phyloP scores from a whole-genome alignment of 495 filamentous ascomycete genomes.

The Xylaria acuta region DNA sequence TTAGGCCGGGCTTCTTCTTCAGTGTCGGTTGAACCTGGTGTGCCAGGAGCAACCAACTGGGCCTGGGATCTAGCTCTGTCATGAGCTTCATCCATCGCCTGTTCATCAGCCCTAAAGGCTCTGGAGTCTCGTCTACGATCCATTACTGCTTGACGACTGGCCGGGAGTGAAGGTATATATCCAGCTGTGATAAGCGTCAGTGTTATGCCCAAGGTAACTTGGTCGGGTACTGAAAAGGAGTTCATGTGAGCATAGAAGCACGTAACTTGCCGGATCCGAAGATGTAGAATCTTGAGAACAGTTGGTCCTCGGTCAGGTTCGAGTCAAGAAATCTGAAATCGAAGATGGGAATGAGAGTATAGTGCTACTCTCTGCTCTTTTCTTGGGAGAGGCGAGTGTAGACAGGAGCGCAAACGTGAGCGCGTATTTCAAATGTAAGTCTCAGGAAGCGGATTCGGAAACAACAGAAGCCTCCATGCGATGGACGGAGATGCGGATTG shows the following conservation, averaged over 20 bases:
- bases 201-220: not conserved
- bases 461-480: too few species aligned
- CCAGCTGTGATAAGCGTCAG: not conserved
- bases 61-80: not conserved
- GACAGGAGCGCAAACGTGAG: too few species aligned
- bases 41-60: not conserved
- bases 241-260: not conserved
- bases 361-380: not conserved
- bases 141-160: not conserved
- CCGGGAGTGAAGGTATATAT: not conserved
- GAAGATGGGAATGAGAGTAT: not conserved
- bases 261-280: not conserved
- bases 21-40: not conserved
- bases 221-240: not conserved
- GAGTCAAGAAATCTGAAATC: not conserved
- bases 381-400: not conserved
- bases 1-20: not conserved
- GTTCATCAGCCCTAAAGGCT: not conserved
- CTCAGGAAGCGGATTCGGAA: not conserved
- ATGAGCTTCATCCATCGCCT: conserved; percentile 6
- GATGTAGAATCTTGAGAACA: not conserved
- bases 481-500: not conserved
- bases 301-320: not conserved
- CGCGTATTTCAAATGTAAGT: not conserved
- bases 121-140: not conserved